phyloP scores from a whole-genome alignment of 176 grass and related monocot genomes.

The Stipa capillata region DNA sequence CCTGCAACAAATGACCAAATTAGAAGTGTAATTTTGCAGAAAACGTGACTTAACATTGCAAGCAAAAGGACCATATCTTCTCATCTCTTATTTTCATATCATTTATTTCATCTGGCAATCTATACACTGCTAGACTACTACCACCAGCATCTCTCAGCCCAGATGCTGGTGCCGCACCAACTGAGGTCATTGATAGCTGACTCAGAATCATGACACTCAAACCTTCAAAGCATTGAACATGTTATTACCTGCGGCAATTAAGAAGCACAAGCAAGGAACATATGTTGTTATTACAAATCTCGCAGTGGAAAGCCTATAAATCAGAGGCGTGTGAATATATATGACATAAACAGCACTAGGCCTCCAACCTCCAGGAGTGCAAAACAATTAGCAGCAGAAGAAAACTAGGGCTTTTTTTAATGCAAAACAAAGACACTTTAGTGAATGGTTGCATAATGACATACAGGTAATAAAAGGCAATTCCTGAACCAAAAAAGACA shows the following conservation, averaged over 20 bases:
- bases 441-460: not conserved
- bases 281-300: not conserved
- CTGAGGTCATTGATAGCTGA: slow-evolving; percentile 35
- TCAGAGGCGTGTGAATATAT: not conserved
- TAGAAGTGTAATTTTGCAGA: not conserved
- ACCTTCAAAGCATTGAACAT: not conserved
- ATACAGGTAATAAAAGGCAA: not conserved
- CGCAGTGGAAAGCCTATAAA: not conserved
- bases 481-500: not conserved
- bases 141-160: slow-evolving; percentile 30
- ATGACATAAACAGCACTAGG: not conserved
- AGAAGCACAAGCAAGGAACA: not conserved
- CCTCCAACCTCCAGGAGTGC: not conserved
- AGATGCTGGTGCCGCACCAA: slow-evolving; percentile 25
- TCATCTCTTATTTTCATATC: slow-evolving; percentile 74
- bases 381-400: not conserved
- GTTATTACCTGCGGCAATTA: not conserved
- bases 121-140: slow-evolving; percentile 42
- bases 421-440: not conserved
- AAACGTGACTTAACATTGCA: not conserved
- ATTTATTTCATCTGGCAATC: slow-evolving; percentile 59
- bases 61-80: slow-evolving; percentile 29
- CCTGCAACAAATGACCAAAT: slow-evolving; percentile 21
- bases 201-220: not conserved
- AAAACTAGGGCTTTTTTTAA: not conserved